A percentile compares a stretch with the other conserved stretches of the same genome.
These are phyloP conservation scores for Fusarium tuaranense DNA, from an alignment of 2,329 filamentous ascomycete genomes.

Conservation along the genomic window DNA sequence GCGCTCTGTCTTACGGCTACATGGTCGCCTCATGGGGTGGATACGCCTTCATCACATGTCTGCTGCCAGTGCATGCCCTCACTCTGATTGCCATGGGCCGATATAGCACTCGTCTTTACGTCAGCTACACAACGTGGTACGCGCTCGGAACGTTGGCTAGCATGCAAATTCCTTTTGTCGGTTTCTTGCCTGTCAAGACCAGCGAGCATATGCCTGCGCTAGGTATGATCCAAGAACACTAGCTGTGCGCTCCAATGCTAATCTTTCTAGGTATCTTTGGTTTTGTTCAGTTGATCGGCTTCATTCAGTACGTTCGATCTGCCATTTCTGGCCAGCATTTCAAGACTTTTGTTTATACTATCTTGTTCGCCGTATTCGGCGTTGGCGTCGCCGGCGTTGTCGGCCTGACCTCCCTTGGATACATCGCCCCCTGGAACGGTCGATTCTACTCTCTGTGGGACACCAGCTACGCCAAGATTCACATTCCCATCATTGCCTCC, in stretches of 20 bases:
- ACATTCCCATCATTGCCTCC: conserved; percentile 99
- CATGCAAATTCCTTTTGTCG: conserved; percentile 99
- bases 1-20: conserved; percentile 98
- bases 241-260: conserved; percentile 2
- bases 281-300: conserved; percentile 91
- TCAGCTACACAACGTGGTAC: conserved; percentile 98
- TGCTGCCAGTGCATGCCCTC: conserved; percentile 93
- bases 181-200: conserved; percentile 94
- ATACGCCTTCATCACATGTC: conserved; percentile 98
- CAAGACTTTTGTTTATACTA: conserved; percentile 84
- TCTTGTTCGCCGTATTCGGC: conserved; percentile 80
- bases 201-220: conserved; percentile 99
- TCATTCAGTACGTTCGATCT: conserved; percentile 90
- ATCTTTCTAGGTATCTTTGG: conserved; percentile 83
- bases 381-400: conserved; percentile 81
- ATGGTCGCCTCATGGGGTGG: conserved; percentile 99
- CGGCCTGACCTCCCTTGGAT: conserved; percentile 86
- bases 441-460: conserved; percentile 99
- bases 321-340: conserved; percentile 94
- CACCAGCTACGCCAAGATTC: conserved; percentile 97
- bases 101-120: conserved; percentile 93
- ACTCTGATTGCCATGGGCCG: conserved; percentile 96
- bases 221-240: conserved; percentile 62
- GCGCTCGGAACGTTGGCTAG: conserved; percentile 94
- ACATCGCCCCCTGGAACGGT: conserved; percentile 97